Conservation (phyloP, 306 rosid genomes). For the Prunus campanulata region DNA sequence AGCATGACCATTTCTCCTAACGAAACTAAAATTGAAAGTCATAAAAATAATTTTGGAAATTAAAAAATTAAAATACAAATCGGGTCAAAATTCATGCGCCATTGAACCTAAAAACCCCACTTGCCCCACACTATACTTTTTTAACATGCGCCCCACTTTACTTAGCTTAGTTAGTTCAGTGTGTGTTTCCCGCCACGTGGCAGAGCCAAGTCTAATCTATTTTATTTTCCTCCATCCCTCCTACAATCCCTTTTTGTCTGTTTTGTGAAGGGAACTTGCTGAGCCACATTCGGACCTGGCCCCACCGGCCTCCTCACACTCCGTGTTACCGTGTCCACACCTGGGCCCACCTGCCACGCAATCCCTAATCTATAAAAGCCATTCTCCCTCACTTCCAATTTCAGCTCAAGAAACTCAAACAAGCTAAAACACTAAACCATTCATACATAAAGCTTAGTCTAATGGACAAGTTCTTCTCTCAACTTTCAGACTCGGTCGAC, state of each 20-base stretch:
- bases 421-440: not conserved
- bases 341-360: not conserved
- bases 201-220: too few relatives aligned
- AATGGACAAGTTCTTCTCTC: not conserved
- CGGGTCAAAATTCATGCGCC: fast-evolving
- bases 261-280: too few relatives aligned
- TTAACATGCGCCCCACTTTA: too few relatives aligned
- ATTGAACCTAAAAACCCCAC: too few relatives aligned
- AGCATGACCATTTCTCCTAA: fast-evolving
- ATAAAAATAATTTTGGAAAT: fast-evolving
- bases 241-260: too few relatives aligned
- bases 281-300: too few relatives aligned
- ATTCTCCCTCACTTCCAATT: not conserved
- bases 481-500: not conserved
- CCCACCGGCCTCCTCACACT: too few relatives aligned
- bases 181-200: too few relatives aligned
- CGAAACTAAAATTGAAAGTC: fast-evolving
- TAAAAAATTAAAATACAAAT: fast-evolving
- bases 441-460: not conserved
- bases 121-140: too few relatives aligned
- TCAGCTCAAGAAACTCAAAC: not conserved
- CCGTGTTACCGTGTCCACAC: too few relatives aligned
- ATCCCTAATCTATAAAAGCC: not conserved
- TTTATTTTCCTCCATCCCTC: too few relatives aligned
- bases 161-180: too few relatives aligned